A percentile compares a stretch with the other conserved stretches of the same genome.
These are phyloP conservation scores for Pigoraptor vietnamica DNA, from an alignment of 78 protist species.

Conservation along the genomic window DNA sequence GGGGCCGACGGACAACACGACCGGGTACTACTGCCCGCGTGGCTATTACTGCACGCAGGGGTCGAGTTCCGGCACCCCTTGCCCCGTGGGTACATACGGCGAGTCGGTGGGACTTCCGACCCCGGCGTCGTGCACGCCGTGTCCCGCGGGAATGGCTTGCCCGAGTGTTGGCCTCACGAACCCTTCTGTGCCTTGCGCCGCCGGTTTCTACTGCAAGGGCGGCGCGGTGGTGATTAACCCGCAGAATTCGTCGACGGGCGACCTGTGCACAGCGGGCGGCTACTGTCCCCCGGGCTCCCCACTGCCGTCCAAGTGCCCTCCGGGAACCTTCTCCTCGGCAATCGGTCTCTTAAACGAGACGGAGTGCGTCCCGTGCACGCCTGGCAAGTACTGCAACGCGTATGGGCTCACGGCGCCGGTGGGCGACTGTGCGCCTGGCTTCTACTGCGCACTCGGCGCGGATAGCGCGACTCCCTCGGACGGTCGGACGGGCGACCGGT, in stretches of 20 bases:
- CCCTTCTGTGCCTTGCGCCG: slow-evolving; percentile 17
- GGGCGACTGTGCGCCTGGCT: slow-evolving; percentile 21
- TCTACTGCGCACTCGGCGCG: slow-evolving; percentile 14
- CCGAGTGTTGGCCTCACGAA: neutral
- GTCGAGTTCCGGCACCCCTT: neutral
- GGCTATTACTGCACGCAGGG: neutral
- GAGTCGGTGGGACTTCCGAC: neutral
- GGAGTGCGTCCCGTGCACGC: slow-evolving; percentile 19
- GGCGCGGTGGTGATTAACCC: neutral
- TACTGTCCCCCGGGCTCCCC: neutral
- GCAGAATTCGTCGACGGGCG: neutral
- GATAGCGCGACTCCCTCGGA: neutral
- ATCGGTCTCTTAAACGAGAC: neutral
- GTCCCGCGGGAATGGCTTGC: slow-evolving; percentile 20
- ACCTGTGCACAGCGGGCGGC: slow-evolving; percentile 24
- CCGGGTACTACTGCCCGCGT: neutral
- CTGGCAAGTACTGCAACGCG: slow-evolving; percentile 21
- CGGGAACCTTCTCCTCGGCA: neutral
- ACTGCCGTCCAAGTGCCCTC: slow-evolving; percentile 3
- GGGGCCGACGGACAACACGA: neutral
- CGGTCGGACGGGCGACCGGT: slow-evolving; percentile 2
- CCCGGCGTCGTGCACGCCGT: neutral
- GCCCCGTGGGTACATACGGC: slow-evolving; percentile 1
- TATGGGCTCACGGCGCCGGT: neutral
- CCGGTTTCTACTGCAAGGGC: neutral